A percentile compares a stretch with the other conserved stretches of the same genome.
These are phyloP conservation scores for Rhodosporidiobolus sp. DNA, from an alignment of 768 basidiomycete genomes.

Conservation along the genomic window DNA sequence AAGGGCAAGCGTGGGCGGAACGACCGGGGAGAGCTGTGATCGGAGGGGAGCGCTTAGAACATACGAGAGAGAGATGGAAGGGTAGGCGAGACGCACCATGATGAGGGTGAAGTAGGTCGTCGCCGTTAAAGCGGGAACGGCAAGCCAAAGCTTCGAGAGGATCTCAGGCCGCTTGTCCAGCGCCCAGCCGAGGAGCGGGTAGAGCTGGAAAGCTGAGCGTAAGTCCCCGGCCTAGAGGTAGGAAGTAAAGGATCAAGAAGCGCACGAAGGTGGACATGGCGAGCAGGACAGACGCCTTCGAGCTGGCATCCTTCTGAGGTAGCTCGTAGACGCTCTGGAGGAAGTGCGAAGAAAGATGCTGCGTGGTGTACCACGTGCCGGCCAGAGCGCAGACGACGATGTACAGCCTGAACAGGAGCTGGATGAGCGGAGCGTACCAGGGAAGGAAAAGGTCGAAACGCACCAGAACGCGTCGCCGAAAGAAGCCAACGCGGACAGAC, in stretches of 20 bases:
- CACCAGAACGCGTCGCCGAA: conserved; percentile 26
- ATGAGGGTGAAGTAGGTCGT: not conserved
- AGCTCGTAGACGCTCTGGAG: conserved; percentile 22
- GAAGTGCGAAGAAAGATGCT: conserved; percentile 28
- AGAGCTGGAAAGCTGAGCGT: conserved; percentile 1
- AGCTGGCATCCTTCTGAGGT: not conserved
- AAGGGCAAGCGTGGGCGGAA: conserved; percentile 12
- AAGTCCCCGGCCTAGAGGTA: not conserved
- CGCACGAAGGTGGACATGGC: conserved; percentile 14
- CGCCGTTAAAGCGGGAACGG: not conserved
- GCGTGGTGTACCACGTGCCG: conserved; percentile 39
- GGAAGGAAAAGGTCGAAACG: not conserved
- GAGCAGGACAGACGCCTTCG: conserved; percentile 11
- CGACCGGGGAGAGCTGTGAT: not conserved
- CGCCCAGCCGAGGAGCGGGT: conserved; percentile 19
- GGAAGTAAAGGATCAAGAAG: not conserved
- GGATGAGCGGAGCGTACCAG: not conserved
- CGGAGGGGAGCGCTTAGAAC: rapidly evolving
- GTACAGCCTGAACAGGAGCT: conserved; percentile 13
- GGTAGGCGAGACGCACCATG: not conserved
- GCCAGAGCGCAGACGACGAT: conserved; percentile 30
- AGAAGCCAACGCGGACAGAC: not conserved
- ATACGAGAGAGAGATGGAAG: too few relatives aligned
- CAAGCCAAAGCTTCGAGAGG: conserved; percentile 4
- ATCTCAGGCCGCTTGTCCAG: conserved; percentile 17